Conservation (phyloP, 192 early-diverging fungal genomes). For the Paraglomus brasilianum region DNA sequence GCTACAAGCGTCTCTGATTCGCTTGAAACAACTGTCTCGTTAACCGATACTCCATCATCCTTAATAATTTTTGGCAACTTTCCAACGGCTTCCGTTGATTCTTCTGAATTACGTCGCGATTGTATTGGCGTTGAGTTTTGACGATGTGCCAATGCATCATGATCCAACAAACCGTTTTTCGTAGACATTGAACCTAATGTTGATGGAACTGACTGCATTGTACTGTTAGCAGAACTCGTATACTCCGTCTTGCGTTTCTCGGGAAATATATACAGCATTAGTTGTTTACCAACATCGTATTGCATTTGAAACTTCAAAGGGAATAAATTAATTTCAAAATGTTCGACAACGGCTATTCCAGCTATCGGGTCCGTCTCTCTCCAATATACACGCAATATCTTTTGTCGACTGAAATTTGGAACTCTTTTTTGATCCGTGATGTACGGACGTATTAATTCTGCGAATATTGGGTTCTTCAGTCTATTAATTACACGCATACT, state of each 20-base stretch:
- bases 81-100: neutral
- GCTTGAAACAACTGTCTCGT: neutral
- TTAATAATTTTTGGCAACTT: slow-evolving; percentile 12
- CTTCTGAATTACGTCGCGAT: neutral
- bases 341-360: slow-evolving; percentile 88
- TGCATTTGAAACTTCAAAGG: slow-evolving; percentile 83
- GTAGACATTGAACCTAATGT: neutral
- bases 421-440: slow-evolving; percentile 49
- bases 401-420: slow-evolving; percentile 76
- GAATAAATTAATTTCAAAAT: slow-evolving; percentile 84
- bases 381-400: slow-evolving; percentile 86
- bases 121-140: slow-evolving; percentile 17
- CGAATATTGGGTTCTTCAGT: slow-evolving; percentile 54
- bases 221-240: neutral
- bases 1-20: neutral
- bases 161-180: slow-evolving; percentile 16
- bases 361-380: slow-evolving; percentile 80
- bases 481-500: slow-evolving; percentile 67
- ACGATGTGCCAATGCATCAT: neutral
- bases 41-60: slow-evolving; percentile 31
- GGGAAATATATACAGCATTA: slow-evolving; percentile 84
- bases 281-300: slow-evolving; percentile 78
- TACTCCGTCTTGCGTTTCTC: slow-evolving; percentile 37
- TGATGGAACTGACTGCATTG: neutral
- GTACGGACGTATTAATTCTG: slow-evolving; percentile 59